Evolutionary conservation across 331 rosid species (phyloP).

Genomic region (Saraca asoca): DNA sequence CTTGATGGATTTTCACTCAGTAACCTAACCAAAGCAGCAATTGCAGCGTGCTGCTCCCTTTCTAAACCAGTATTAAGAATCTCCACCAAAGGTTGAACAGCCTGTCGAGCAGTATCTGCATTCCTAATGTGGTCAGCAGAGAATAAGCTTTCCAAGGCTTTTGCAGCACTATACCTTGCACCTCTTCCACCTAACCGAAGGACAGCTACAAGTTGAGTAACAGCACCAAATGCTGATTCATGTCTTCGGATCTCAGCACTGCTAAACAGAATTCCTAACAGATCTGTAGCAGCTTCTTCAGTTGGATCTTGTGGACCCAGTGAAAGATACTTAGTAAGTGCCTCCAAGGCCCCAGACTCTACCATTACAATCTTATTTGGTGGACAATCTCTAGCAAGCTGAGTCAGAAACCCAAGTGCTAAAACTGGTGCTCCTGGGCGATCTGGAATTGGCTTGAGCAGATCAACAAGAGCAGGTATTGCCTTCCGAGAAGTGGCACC

Average conservation of each 20-base stretch:
- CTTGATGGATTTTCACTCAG: constrained; percentile 96
- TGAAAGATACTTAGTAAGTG: constrained; percentile 89
- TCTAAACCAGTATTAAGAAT: constrained; percentile 91
- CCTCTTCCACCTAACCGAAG: constrained; percentile 96
- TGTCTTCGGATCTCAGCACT: constrained; percentile 93
- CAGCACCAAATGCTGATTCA: constrained; percentile 90
- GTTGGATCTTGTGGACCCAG: constrained; percentile 96
- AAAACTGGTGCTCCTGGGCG: constrained; percentile 99
- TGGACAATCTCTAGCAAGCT: constrained; percentile 85
- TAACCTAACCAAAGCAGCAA: constrained; percentile 89
- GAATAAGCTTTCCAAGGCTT: constrained; percentile 95
- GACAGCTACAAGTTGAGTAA: constrained; percentile 94
- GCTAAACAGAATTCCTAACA: constrained; percentile 87
- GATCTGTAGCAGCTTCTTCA: constrained; percentile 97
- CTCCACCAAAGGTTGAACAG: constrained; percentile 98
- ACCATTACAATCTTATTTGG: constrained; percentile 90
- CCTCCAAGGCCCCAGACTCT: constrained; percentile 96
- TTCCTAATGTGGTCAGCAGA: constrained; percentile 95
- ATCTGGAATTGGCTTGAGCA: constrained; percentile 97
- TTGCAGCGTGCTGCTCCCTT: constrained; percentile 97
- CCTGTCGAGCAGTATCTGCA: constrained; percentile 90
- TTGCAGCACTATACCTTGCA: constrained; percentile 93
- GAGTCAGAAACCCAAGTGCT: constrained; percentile 88
- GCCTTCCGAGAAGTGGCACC: constrained; percentile 98
- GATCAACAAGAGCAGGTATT: constrained; percentile 94